phyloP scores from a whole-genome alignment of 352 stramenopile genomes.

The Phytopythium cucurbitacearum region DNA sequence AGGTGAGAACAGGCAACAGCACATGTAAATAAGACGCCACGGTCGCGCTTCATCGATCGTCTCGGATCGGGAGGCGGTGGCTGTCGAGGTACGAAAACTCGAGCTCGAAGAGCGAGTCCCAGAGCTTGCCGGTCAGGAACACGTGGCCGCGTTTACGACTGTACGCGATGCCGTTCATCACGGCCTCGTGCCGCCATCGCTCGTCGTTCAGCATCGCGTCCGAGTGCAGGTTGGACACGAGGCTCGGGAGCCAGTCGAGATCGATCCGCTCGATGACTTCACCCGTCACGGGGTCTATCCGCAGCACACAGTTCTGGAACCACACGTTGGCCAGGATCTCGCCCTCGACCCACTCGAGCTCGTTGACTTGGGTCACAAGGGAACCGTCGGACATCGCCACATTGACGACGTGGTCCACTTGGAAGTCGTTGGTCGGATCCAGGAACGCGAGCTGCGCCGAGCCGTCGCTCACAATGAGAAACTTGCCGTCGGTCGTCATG shows the following conservation, averaged over 20 bases:
- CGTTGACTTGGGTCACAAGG: conserved; percentile 64
- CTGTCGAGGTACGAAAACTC: conserved; percentile 51
- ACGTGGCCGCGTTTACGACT: conserved; percentile 54
- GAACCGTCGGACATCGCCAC: conserved; percentile 38
- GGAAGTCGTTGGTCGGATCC: conserved; percentile 55
- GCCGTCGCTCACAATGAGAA: conserved; percentile 86
- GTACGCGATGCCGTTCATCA: conserved; percentile 90
- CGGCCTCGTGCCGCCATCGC: conserved; percentile 44
- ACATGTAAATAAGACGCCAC: not conserved
- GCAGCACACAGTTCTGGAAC: conserved; percentile 70
- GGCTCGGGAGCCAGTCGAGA: conserved; percentile 50
- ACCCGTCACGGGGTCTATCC: conserved; percentile 70
- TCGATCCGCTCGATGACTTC: conserved; percentile 69
- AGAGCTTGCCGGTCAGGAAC: conserved; percentile 80
- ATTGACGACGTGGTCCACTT: conserved; percentile 46
- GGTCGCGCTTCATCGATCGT: not conserved
- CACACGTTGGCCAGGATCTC: conserved; percentile 88
- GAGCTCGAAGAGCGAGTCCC: conserved; percentile 83
- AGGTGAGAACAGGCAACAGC: too few relatives aligned
- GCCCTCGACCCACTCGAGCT: conserved; percentile 82
- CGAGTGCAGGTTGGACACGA: conserved; percentile 54
- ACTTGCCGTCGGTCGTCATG: conserved; percentile 75
- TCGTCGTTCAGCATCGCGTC: conserved; percentile 36
- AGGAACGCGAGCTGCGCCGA: conserved; percentile 76
- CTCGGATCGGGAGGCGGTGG: conserved; percentile 9